Evolutionary conservation across 345 rosid genomes (phyloP).

Genomic region (Brassica carinata): DNA sequence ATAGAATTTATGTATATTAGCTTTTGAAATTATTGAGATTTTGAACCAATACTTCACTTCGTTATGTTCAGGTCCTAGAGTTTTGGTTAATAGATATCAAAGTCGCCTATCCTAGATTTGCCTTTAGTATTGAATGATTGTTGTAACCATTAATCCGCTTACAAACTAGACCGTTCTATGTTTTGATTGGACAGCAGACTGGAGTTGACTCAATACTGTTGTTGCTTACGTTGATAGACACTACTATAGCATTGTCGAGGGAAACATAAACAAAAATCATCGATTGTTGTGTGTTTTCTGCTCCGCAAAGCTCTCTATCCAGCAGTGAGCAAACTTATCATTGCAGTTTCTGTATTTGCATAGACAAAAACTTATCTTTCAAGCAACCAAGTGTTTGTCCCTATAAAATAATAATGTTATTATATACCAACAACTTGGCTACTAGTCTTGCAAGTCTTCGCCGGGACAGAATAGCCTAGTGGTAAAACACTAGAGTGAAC

Average conservation of each 20-base stretch:
- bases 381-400: conserved; percentile 35
- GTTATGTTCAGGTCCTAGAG: not conserved
- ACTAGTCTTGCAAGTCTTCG: conserved; percentile 19
- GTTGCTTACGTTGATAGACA: conserved; percentile 5
- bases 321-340: conserved; percentile 23
- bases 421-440: conserved; percentile 37
- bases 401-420: conserved; percentile 24
- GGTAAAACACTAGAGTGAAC: no score
- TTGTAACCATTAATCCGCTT: not conserved
- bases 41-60: not conserved
- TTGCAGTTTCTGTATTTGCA: conserved; percentile 32
- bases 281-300: conserved; percentile 15
- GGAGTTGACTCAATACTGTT: not conserved
- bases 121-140: not conserved
- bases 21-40: not conserved
- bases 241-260: not conserved
- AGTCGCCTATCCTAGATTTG: not conserved
- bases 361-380: conserved; percentile 31
- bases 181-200: not conserved
- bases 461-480: no score
- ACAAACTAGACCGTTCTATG: not conserved
- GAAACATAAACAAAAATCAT: conserved; percentile 32
- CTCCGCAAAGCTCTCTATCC: conserved; percentile 12
- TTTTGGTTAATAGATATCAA: not conserved
- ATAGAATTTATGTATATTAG: not conserved